Evolutionary conservation across 306 rosid species (phyloP), one percentile per base, ranked within the genome.

Genomic region (Ceratonia siliqua): DNA sequence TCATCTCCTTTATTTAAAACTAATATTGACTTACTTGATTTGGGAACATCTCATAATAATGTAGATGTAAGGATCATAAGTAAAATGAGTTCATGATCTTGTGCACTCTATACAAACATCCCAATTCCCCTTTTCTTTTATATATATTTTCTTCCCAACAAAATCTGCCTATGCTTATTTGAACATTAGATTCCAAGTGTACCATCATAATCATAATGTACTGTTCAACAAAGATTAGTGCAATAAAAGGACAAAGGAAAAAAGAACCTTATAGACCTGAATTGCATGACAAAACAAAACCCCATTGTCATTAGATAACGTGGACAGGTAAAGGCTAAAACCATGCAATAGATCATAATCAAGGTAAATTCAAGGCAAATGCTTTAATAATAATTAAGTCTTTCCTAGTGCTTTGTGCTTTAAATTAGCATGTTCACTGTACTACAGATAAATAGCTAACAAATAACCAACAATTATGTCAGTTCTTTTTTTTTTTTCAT

Each of bases 401-500:
- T 15, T 68, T 42, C 10, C 22, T 9, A 32, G 25, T 59, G 50
- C 66, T 56, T 43, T 35, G 54, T 9, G n/a, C 1, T 18, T 15
- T 38, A 80, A 76, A 72, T 65, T 76, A 62, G 57, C 49, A 55
- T 36, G 78, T 42, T 25, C 64, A 45, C 41, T 8, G 3, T 22
- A 62, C 25, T 15, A 68, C 59, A 71, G 59, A 46, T 59, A 25
- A 57, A 61, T 38, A 81, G 58, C 54, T 18, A 35, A 46, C 38
- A 72, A 43, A 62, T 36, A 62, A 62, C 18, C 27, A 30, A 45
- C 61, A 30, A 49, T 27, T 8, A 49, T 56, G 50, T 53, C 48
- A 57, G 24, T 61, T 32, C 35, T 35, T 24, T 72, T 12, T 6
- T 28, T 12, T 14, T 38, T 22, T n/a, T n/a, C n/a, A n/a, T 15